Base-by-base conservation (phyloP, 805 yeast species). In the Candida dajiaensis region DNA sequence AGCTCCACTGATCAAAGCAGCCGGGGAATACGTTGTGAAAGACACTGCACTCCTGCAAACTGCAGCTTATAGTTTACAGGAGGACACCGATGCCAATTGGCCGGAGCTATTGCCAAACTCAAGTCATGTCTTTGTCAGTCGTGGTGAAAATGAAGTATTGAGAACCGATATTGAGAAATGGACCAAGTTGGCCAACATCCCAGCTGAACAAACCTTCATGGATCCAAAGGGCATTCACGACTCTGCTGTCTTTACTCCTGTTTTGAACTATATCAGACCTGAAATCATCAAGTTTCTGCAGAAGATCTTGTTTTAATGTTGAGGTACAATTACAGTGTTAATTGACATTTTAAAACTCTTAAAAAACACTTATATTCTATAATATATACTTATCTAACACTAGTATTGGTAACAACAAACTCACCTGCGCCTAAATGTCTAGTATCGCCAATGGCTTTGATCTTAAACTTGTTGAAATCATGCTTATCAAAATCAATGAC, bases 361-460 rank as follows among this genome's bases (percentile, higher is more conserved):
- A n/a, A n/a, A n/a, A n/a, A n/a, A n/a, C n/a, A 25, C 11, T 10
- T 25, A 25, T 25, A 25, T 4, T 33, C 20, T 33, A 33, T 33
- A 6, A n/a, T 33, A 28, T 9, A 3, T 8, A 26, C 33, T 35
- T 50, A 58, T 54, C 59, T 56, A 25, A 58, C 63, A 55, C 78
- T 57, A 76, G 71, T 48, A 51, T 80, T 83, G 8, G n/a, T 4
- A 38, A 74, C 80, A 37, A 70, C 68, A 52, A 74, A 70, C 49
- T 72, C 75, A 18, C 76, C 72, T 20, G 59, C 76, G 12, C 85
- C 85, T 51, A 86, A 66, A 64, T 86, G 95, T 40, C 66, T 67
- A 0, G 90, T 83, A 53, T 79, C 80, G 0, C 94, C 92, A 52
- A 85, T 79, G 21, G 61, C 58, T 49, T 69, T 69, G 16, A 83